Evolutionary conservation across 768 basidiomycete species (phyloP), one percentile per base, ranked within the genome.

Genomic region (Rhodotorula kratochvilovae): DNA sequence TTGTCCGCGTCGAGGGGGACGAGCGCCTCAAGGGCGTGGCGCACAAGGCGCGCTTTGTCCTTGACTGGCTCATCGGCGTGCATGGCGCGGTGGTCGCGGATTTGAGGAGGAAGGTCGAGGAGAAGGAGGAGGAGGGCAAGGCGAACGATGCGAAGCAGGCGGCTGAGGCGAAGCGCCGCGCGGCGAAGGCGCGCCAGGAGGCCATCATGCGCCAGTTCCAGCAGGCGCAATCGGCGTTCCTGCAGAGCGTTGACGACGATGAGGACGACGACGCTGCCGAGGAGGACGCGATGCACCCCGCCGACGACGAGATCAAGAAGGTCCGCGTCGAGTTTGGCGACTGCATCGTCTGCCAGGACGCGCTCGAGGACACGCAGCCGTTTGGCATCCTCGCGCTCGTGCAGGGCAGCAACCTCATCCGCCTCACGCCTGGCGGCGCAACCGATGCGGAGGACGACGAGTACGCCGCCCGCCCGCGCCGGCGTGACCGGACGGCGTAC

Each of bases 291-390:
- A 81, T 80, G 2, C 29, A 60, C 35, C 25, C 67, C 62, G 27
- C 84, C 84, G 27, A 82, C 84, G 58, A 78, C 84, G 31, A 48
- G 29, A 42, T 27, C 17, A 79, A 85, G 5, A 59, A 39, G 36
- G 58, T 25, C 21, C 89, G 87, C 70, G 54, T 67, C 53, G 65
- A 67, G 54, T 70, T 76, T 42, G 95, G 95, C 5, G 89, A 89
- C n/a, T 99, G 96, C 79, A 98, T 99, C 72, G 93, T 98, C 17
- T 99, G 96, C 76, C 96, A 98, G 79, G 96, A 98, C 78, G 91
- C 93, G 70, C 85, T 97, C 62, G 89, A 87, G 74, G 78, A 84
- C 5, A 81, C 84, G 25, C 85, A 85, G 70, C 83, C 90, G 0
- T 98, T 96, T 79, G 96, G 96, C 11, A 86, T 86, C 42, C 85